Percentiles rank a stretch among this genome's conserved stretches.
Evolutionary conservation across 1,284 basidiomycete genomes (phyloP).

Genomic region (Ceratobasidium sp.): DNA sequence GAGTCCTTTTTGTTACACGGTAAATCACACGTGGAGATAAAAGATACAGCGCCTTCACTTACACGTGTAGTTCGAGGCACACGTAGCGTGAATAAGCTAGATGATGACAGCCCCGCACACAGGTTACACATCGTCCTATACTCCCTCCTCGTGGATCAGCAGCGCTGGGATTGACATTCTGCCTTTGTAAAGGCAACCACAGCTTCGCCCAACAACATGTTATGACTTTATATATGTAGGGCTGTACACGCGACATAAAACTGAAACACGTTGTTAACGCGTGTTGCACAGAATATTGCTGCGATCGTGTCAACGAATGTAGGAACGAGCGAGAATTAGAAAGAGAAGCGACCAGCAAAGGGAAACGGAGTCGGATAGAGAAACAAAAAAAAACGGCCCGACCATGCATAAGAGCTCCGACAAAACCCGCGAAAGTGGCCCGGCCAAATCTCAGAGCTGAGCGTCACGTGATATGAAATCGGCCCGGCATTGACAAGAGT

Average conservation of each 20-base stretch:
- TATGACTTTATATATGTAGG: background rate
- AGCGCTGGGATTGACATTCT: background rate
- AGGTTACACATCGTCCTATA: background rate
- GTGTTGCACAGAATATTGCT: too few species aligned
- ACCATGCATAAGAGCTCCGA: too few species aligned
- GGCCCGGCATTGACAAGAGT: slow-evolving; percentile 1
- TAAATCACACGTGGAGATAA: too few species aligned
- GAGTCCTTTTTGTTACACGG: too few species aligned
- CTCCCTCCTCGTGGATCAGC: background rate
- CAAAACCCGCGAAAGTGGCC: background rate
- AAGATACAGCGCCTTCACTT: too few species aligned
- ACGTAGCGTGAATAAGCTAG: background rate
- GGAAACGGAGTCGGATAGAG: background rate
- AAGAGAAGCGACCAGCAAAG: background rate
- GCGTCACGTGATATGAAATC: slow-evolving; percentile 1
- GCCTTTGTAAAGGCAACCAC: background rate
- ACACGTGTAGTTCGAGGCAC: background rate
- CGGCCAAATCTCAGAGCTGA: slow-evolving; percentile 5
- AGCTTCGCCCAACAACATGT: background rate
- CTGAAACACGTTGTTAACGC: background rate
- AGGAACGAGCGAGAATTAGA: background rate
- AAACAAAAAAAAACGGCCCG: background rate
- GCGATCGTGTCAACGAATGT: too few species aligned
- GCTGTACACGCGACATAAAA: background rate
- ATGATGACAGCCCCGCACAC: background rate